Evolutionary conservation across 345 rosid genomes (phyloP), one percentile per base, ranked within the genome.

Genomic region (Clarkia xantiana): DNA sequence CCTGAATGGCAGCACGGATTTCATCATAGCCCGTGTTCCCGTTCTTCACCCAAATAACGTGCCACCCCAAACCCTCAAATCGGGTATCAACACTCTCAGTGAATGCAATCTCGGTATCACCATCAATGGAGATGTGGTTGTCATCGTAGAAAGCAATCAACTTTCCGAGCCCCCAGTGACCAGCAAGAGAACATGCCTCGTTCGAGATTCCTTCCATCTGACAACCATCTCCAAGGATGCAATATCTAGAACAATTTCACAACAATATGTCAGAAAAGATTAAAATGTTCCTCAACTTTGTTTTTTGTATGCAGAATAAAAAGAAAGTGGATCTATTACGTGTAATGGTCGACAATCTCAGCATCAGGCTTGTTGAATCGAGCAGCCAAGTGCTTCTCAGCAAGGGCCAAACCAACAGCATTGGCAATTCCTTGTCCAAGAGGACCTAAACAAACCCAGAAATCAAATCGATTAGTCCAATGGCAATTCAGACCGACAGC

Each of bases 151-250:
- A 84, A 54, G 98, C 98, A 50, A 91, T 86, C 57, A 91, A 79
- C 76, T 91, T 86, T 19, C 98, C 98, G 29, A 91, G 94, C 42
- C 98, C 98, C 98, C 87, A 91, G 38, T 91, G 98, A 10, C 81
- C 94, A 47, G 96, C 97, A 40, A 90, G 81, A 43, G 97, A 90
- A 55, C 80, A 76, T 63, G 70, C 96, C 73, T 91, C 98, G 41
- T 86, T 86, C 38, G 94, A 48, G 55, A 91, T 77, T 20, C 98
- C 98, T 54, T 90, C 96, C 98, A 90, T 90, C 41, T 90, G 89
- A 60, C 98, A 90, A 17, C 98, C 98, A 68, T 91, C 98, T 62
- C 98, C 98, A 42, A 86, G 54, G 8, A 91, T 73, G 1, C 0
- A 55, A 67, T 91, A 91, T 55, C 96, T 91, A 25, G 7, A 53